Evolutionary conservation across 257 asterid genomes (phyloP).

Genomic region (Capsicum baccatum): DNA sequence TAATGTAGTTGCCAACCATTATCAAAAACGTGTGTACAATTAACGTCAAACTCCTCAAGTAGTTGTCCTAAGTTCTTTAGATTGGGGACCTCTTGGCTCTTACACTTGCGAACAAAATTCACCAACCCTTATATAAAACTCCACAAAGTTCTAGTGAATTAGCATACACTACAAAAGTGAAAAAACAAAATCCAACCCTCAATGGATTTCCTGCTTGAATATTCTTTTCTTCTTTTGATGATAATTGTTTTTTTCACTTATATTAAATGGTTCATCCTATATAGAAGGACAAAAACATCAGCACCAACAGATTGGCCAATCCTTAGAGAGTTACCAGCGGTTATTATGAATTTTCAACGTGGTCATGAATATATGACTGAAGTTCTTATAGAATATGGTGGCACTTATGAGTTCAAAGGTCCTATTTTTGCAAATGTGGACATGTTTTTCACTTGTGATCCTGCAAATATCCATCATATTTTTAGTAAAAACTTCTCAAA

Average conservation of each 20-base stretch:
- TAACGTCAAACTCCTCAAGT: neutral
- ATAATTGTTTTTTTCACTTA: neutral
- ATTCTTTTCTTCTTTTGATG: neutral
- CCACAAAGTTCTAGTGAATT: neutral
- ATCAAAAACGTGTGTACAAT: neutral
- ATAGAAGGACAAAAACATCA: constrained; percentile 17
- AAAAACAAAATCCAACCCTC: neutral
- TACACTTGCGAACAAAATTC: neutral
- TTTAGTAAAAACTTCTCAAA: constrained; percentile 24
- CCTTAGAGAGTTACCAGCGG: neutral
- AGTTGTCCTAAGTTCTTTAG: neutral
- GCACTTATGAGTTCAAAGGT: constrained; percentile 13
- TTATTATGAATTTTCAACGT: neutral
- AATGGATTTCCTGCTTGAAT: neutral
- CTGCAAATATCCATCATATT: constrained; percentile 8
- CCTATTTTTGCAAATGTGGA: neutral
- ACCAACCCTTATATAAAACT: neutral
- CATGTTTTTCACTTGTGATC: constrained; percentile 21
- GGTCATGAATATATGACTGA: neutral
- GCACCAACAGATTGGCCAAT: constrained; percentile 25
- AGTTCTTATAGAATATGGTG: neutral
- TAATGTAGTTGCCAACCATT: neutral
- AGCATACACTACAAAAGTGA: neutral
- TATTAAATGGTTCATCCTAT: neutral
- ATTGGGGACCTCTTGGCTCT: neutral